Percentiles rank a stretch among this genome's conserved stretches.
These are phyloP conservation scores for Plasmodium blacklocki DNA, from an alignment of 169 alveolate genomes.

Conservation along the genomic window DNA sequence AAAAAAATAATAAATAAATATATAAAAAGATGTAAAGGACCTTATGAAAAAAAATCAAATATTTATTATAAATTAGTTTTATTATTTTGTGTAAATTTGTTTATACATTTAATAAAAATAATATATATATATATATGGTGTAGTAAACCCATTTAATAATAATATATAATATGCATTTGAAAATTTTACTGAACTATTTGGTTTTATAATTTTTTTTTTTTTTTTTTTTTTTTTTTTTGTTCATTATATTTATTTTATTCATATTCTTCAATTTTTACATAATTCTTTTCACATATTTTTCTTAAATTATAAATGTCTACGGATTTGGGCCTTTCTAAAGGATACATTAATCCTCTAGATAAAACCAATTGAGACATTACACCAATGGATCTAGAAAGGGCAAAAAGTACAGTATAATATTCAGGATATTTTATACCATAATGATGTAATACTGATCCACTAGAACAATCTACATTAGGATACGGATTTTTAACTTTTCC, in stretches of 20 bases:
- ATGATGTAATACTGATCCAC: slow-evolving; percentile 94
- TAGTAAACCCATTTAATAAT: no score
- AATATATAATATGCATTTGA: no score
- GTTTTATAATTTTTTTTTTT: not conserved
- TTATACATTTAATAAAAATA: not conserved
- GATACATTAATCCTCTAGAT: slow-evolving; percentile 87
- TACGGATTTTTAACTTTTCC: slow-evolving; percentile 96
- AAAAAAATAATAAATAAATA: no score
- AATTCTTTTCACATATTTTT: slow-evolving; percentile 62
- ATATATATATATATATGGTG: slow-evolving; percentile 9
- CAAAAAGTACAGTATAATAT: slow-evolving; percentile 95
- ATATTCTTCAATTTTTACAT: slow-evolving; percentile 73
- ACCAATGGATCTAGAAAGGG: slow-evolving; percentile 96
- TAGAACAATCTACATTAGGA: slow-evolving; percentile 97
- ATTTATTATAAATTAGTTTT: no score
- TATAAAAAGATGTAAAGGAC: no score
- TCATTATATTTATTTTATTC: slow-evolving; percentile 11
- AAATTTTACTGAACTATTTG: not conserved
- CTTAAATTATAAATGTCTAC: slow-evolving; percentile 69
- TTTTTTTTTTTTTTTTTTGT: no score
- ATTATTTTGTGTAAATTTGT: no score
- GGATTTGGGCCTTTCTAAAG: slow-evolving; percentile 92
- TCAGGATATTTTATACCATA: slow-evolving; percentile 92
- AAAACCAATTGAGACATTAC: slow-evolving; percentile 89
- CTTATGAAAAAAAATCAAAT: no score